Evolutionary conservation across 345 rosid genomes (phyloP).

Genomic region (thale cress (Arabidopsis thaliana)): DNA sequence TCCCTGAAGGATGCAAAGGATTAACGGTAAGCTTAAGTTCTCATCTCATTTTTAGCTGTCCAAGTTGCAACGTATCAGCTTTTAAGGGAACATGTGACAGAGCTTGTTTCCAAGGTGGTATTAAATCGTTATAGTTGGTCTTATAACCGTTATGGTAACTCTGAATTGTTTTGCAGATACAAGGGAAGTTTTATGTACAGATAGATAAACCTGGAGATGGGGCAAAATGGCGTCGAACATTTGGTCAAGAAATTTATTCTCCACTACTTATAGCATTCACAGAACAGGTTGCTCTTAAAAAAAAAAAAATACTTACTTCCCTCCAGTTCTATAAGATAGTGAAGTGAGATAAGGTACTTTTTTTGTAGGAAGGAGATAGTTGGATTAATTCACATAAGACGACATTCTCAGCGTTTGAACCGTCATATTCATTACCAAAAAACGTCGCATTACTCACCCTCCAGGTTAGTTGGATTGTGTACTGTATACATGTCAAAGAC

Average conservation of each 20-base stretch:
- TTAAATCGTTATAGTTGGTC: background rate
- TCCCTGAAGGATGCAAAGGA: slow-evolving; percentile 74
- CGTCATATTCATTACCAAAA: slow-evolving; percentile 73
- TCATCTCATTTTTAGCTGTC: slow-evolving; percentile 24
- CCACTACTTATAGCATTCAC: slow-evolving; percentile 89
- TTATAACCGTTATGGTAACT: slow-evolving; percentile 10
- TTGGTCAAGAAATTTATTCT: slow-evolving; percentile 89
- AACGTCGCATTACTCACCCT: slow-evolving; percentile 84
- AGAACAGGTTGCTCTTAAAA: slow-evolving; percentile 63
- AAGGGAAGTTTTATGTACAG: slow-evolving; percentile 74
- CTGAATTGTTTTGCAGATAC: slow-evolving; percentile 58
- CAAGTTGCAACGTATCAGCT: slow-evolving; percentile 1
- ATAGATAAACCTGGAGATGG: slow-evolving; percentile 85
- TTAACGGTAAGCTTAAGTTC: slow-evolving; percentile 68
- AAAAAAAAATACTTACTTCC: background rate
- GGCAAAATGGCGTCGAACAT: slow-evolving; percentile 87
- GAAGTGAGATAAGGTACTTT: slow-evolving; percentile 18
- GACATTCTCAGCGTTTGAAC: slow-evolving; percentile 71
- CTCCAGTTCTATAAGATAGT: slow-evolving; percentile 7
- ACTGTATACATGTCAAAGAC: background rate
- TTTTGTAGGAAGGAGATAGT: slow-evolving; percentile 65
- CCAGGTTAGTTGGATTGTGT: slow-evolving; percentile 57
- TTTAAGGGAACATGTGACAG: background rate
- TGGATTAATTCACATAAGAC: slow-evolving; percentile 60
- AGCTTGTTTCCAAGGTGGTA: slow-evolving; percentile 2